phyloP scores from a whole-genome alignment of 176 grass and related monocot genomes.

The Melocanna baccifera region DNA sequence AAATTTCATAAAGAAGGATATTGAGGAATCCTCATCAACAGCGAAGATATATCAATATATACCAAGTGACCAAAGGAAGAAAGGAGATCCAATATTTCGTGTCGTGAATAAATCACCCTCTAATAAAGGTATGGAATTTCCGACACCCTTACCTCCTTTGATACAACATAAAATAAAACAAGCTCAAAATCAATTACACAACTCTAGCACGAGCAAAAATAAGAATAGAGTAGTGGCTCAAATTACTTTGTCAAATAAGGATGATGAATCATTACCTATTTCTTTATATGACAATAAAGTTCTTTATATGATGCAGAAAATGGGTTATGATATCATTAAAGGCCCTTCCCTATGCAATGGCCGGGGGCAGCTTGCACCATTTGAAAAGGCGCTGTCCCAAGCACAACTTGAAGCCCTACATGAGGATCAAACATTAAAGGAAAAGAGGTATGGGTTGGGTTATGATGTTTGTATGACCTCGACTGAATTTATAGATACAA shows the following conservation, averaged over 20 bases:
- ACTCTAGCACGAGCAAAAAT: not conserved
- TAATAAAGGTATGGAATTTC: not conserved
- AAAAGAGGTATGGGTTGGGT: not conserved
- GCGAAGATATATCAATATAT: not conserved
- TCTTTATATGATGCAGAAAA: not conserved
- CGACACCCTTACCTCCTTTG: not conserved
- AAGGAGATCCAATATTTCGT: not conserved
- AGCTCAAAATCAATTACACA: not conserved
- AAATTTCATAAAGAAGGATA: too few species aligned
- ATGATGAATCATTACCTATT: not conserved
- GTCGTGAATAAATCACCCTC: not conserved
- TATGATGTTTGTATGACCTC: constrained; percentile 13
- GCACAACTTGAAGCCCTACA: not conserved
- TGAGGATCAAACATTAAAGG: not conserved
- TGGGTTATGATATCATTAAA: not conserved
- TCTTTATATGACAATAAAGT: not conserved
- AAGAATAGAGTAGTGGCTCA: not conserved
- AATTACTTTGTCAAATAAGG: not conserved
- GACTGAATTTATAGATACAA: not conserved
- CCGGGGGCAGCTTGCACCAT: not conserved
- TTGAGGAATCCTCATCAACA: accelerated
- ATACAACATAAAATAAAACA: not conserved
- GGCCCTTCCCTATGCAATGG: not conserved
- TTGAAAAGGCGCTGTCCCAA: not conserved
- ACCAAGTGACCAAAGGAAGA: not conserved